A percentile compares a stretch with the other conserved stretches of the same genome.
Evolutionary conservation across 1,284 basidiomycete species (phyloP).

Genomic region (Malassezia sympodialis): DNA sequence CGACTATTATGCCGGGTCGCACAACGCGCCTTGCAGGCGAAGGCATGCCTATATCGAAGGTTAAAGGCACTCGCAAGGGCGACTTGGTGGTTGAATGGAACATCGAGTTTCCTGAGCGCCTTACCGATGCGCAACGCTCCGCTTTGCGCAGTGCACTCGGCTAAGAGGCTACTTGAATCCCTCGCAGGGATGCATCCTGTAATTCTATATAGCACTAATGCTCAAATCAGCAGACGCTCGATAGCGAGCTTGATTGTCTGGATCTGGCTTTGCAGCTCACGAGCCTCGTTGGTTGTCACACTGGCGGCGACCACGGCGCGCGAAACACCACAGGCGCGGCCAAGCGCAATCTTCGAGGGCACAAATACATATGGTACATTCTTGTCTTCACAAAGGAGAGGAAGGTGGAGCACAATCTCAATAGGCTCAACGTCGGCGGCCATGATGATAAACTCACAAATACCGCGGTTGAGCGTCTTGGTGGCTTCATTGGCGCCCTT

Average conservation of each 20-base stretch:
- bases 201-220: conserved; percentile 1
- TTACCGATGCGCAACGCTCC: conserved; percentile 29
- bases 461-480: conserved; percentile 96
- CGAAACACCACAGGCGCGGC: conserved; percentile 89
- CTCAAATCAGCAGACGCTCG: conserved; percentile 40
- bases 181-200: not conserved
- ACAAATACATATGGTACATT: conserved; percentile 95
- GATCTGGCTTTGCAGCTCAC: conserved; percentile 84
- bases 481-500: conserved; percentile 93
- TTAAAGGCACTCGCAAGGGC: conserved; percentile 34
- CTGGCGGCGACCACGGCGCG: conserved; percentile 89
- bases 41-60: conserved; percentile 46
- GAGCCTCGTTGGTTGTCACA: conserved; percentile 88
- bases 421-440: conserved; percentile 84
- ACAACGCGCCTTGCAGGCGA: conserved; percentile 42
- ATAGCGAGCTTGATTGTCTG: conserved; percentile 62
- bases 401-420: conserved; percentile 93
- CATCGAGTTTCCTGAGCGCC: conserved; percentile 34
- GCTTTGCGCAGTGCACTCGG: conserved; percentile 28
- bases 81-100: conserved; percentile 44
- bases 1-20: conserved; percentile 29
- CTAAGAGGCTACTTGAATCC: not conserved
- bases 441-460: conserved; percentile 95
- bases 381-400: conserved; percentile 98
- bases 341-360: conserved; percentile 84